Base-by-base conservation (phyloP, 2,329 filamentous ascomycete species). In the Colletotrichum sublineola region DNA sequence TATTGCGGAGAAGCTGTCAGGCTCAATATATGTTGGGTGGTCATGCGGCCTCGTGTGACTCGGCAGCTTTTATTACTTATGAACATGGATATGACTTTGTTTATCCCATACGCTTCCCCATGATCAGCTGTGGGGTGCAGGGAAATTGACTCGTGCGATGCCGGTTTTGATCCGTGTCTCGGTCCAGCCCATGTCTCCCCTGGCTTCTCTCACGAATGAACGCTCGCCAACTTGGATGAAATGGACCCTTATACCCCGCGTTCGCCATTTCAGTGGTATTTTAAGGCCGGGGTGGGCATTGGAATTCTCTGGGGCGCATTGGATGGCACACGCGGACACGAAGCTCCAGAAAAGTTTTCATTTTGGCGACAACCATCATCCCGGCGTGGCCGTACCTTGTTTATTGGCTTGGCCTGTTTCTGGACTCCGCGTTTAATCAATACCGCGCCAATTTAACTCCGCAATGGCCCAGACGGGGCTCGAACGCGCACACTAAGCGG, bases 71-170 rank as follows among this genome's bases (percentile, higher is more conserved):
- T 7, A 24, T 50, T 24, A 24, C 24, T 24, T 24, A 24, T 38
- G 2, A 38, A 38, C 36, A 1, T 38, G 14, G 14, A 8, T 31
- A 29, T 24, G 8, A 18, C 14, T 40, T 12, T 46, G 38, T 15
- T 42, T 38, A 52, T 33, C 11, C 20, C 8, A 36, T 31, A 24
- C 12, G 18, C 3, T n/a, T 44, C 9, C 20, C 55, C 15, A 15
- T 9, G 15, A n/a, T 8, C 50, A 46, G 18, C 18, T 1, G 33
- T 8, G 12, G 24, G 24, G 24, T 24, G 24, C 24, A 24, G 24
- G 24, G 24, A 24, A 24, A 24, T 52, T 63, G 61, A 63, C 61
- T 63, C 61, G 61, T 33, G 61, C n/a, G 52, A 18, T 18, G 7
- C 24, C 44, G 5, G 15, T 12, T n/a, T 24, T 4, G 33, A 33